Evolutionary conservation across 2,329 filamentous ascomycete genomes (phyloP).

Genomic region (Sporothrix inflata): DNA sequence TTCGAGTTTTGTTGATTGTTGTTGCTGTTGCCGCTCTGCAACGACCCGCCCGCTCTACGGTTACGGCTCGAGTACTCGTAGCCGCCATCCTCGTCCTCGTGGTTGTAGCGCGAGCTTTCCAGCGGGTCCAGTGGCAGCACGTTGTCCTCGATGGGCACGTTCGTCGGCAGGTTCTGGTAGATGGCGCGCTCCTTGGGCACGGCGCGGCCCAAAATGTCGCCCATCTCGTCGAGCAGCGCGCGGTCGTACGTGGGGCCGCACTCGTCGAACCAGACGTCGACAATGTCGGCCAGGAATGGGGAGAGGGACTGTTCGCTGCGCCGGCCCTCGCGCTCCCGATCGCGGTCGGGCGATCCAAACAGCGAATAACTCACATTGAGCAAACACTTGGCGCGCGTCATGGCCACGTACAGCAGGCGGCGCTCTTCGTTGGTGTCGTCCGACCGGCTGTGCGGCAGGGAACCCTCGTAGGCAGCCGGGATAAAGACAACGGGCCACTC

Average conservation of each 20-base stretch:
- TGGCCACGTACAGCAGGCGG: conserved; percentile 88
- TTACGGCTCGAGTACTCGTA: background rate
- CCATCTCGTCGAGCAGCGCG: conserved; percentile 65
- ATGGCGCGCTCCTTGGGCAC: conserved; percentile 61
- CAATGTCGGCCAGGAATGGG: conserved; percentile 67
- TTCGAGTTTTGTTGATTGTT: conserved; percentile 35
- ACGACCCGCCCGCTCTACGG: too few species aligned
- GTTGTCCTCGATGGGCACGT: conserved; percentile 67
- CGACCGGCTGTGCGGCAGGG: conserved; percentile 83
- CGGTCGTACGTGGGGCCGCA: conserved; percentile 72
- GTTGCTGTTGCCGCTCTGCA: background rate
- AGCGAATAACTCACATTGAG: conserved; percentile 83
- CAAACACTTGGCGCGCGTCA: conserved; percentile 88
- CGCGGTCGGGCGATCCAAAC: conserved; percentile 59
- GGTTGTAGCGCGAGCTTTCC: conserved; percentile 27
- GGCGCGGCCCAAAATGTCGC: conserved; percentile 68
- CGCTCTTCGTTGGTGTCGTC: conserved; percentile 89
- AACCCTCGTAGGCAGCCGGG: conserved; percentile 85
- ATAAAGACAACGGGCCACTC: conserved; percentile 98
- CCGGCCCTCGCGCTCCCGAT: background rate
- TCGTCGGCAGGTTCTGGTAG: conserved; percentile 54
- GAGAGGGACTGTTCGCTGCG: conserved; percentile 57
- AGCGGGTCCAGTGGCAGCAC: conserved; percentile 67
- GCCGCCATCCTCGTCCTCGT: conserved; percentile 28
- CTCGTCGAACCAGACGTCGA: conserved; percentile 52